phyloP scores from a whole-genome alignment of 75 land plant genomes.

The Selaginella tamariscina region DNA sequence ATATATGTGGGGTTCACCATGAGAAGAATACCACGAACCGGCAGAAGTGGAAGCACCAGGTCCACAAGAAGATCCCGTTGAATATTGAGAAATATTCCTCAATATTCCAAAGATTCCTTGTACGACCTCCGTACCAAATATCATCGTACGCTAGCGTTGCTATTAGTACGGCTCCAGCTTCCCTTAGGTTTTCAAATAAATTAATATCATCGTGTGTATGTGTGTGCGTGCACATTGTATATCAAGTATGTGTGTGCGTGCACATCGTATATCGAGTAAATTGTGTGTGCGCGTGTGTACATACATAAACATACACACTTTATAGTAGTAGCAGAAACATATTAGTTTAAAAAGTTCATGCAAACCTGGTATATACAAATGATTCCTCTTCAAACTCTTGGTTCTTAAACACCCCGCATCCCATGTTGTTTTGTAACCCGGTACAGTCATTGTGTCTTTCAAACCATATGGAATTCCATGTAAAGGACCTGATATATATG shows the following conservation, averaged over 20 bases:
- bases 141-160: conserved; percentile 9
- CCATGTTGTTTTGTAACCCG: conserved; percentile 5
- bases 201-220: no score
- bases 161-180: conserved; percentile 9
- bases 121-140: conserved; percentile 10
- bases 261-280: neutral
- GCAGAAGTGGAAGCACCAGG: neutral
- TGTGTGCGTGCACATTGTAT: no score
- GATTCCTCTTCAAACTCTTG: neutral
- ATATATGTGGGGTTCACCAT: neutral
- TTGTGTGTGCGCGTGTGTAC: neutral
- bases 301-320: neutral
- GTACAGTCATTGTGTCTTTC: conserved; percentile 3
- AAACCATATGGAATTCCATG: conserved; percentile 13
- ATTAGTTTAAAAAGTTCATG: neutral
- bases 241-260: no score
- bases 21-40: neutral
- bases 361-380: conserved; percentile 10
- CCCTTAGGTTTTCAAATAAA: neutral
- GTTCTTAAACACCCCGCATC: neutral
- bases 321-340: neutral
- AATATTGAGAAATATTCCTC: conserved; percentile 11
- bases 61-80: conserved; percentile 10
- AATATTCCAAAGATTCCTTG: conserved; percentile 10
- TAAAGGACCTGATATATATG: neutral